These are phyloP conservation scores for Annulohypoxylon truncatum DNA, from an alignment of 2,329 filamentous ascomycete species.

Conservation along the genomic window DNA sequence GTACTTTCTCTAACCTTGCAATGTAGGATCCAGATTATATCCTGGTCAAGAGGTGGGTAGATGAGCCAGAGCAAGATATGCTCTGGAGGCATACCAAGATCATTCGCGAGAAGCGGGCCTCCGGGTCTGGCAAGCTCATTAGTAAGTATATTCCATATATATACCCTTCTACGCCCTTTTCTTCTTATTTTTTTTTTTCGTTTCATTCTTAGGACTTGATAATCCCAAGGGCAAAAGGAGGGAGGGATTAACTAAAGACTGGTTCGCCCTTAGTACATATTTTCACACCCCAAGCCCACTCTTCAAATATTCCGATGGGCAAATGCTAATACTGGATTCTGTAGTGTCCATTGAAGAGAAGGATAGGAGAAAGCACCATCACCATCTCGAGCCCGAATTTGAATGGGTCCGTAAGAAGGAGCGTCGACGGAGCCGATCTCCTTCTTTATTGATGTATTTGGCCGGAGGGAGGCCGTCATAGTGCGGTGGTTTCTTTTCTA, in stretches of 20 bases:
- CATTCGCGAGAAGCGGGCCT: conserved; percentile 66
- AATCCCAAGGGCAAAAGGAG: too few relatives aligned
- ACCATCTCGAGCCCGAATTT: conserved; percentile 59
- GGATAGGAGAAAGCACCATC: conserved; percentile 54
- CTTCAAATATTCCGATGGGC: not conserved
- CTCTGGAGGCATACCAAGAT: conserved; percentile 78
- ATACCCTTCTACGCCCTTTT: not conserved
- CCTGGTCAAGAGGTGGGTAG: conserved; percentile 79
- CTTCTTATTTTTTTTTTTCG: not conserved
- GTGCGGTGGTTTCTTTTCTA: conserved; percentile 19
- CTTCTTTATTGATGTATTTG: conserved; percentile 67
- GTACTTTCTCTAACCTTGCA: conserved; percentile 32
- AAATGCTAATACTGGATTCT: conserved; percentile 12
- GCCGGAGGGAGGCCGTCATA: conserved; percentile 62
- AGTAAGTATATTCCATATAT: conserved; percentile 31
- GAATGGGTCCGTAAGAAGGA: conserved; percentile 71
- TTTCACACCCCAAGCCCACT: not conserved
- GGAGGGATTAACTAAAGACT: not conserved
- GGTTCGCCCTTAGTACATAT: not conserved
- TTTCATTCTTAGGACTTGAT: not conserved
- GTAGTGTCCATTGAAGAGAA: conserved; percentile 56
- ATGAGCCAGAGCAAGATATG: conserved; percentile 75
- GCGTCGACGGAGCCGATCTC: conserved; percentile 62
- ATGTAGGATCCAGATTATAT: conserved; percentile 74
- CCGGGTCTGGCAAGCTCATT: conserved; percentile 54